Conservation (phyloP, 495 filamentous ascomycete genomes). For the Coniosporium apollinis region DNA sequence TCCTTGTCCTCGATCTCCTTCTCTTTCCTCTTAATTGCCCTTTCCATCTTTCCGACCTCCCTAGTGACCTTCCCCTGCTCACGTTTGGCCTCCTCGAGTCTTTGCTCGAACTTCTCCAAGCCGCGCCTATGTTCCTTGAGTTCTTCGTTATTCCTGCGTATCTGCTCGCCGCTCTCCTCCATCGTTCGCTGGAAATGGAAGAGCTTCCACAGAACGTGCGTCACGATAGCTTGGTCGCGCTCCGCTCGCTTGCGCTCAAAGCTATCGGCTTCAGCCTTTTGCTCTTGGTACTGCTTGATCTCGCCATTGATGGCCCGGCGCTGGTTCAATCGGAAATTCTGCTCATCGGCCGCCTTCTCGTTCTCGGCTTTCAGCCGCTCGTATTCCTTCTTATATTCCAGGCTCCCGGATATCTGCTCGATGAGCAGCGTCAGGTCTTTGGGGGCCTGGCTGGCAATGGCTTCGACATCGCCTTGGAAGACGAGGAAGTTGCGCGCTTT, state of each 20-base stretch:
- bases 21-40: conserved; percentile 66
- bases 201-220: conserved; percentile 91
- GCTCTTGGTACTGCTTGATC: conserved; percentile 92
- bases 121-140: conserved; percentile 83
- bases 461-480: conserved; percentile 95
- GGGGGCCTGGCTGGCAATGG: conserved; percentile 88
- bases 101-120: conserved; percentile 68
- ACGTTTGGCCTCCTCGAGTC: conserved; percentile 70
- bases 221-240: conserved; percentile 80
- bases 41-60: conserved; percentile 68
- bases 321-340: conserved; percentile 69
- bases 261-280: conserved; percentile 89
- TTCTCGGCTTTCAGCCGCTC: conserved; percentile 71
- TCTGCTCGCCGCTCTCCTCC: conserved; percentile 77
- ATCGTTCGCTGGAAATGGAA: conserved; percentile 91
- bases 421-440: conserved; percentile 89
- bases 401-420: conserved; percentile 91
- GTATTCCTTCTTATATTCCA: conserved; percentile 93
- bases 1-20: conserved; percentile 77
- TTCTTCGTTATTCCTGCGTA: conserved; percentile 88
- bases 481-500: conserved; percentile 96
- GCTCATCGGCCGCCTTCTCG: conserved; percentile 74
- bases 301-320: conserved; percentile 92
- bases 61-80: conserved; percentile 65
- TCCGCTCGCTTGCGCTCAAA: conserved; percentile 79